phyloP scores from a whole-genome alignment of 495 filamentous ascomycete species.

The Penicillium canariense region DNA sequence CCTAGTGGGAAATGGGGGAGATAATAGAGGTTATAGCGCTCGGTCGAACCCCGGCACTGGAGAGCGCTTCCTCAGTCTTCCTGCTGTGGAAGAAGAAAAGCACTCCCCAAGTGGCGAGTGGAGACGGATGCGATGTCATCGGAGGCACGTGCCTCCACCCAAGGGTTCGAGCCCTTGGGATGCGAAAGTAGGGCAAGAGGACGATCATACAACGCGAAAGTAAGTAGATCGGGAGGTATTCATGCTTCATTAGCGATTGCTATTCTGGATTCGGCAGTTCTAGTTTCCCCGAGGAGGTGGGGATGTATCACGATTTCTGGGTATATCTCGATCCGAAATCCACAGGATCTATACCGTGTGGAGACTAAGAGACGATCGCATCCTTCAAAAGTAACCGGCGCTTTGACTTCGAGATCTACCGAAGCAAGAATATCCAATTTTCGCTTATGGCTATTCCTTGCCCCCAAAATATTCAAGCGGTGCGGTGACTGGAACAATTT shows the following conservation, averaged over 20 bases:
- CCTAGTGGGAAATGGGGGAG: too few species aligned
- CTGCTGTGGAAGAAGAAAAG: conserved; percentile 7
- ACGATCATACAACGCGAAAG: background rate
- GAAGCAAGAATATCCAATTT: background rate
- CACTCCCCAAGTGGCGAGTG: conserved; percentile 2
- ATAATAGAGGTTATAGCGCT: background rate
- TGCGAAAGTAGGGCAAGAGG: background rate
- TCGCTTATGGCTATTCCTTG: too few species aligned
- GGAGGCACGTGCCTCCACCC: conserved; percentile 4
- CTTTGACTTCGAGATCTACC: background rate
- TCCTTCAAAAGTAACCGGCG: background rate
- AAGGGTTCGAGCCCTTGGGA: conserved; percentile 3
- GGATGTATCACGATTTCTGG: background rate
- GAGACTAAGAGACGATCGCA: background rate
- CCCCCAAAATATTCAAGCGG: too few species aligned
- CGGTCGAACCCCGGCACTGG: background rate
- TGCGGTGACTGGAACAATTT: too few species aligned
- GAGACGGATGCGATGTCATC: conserved; percentile 16
- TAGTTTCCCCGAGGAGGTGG: background rate
- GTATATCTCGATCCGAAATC: background rate
- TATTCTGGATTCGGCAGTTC: background rate
- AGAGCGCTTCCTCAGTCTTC: background rate
- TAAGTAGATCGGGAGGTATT: background rate
- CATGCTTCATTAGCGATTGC: background rate
- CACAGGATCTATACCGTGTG: background rate